Percentiles rank a stretch among this genome's conserved stretches.
Conservation (phyloP, 805 yeast genomes). For the Saccharomycopsis fermentans region DNA sequence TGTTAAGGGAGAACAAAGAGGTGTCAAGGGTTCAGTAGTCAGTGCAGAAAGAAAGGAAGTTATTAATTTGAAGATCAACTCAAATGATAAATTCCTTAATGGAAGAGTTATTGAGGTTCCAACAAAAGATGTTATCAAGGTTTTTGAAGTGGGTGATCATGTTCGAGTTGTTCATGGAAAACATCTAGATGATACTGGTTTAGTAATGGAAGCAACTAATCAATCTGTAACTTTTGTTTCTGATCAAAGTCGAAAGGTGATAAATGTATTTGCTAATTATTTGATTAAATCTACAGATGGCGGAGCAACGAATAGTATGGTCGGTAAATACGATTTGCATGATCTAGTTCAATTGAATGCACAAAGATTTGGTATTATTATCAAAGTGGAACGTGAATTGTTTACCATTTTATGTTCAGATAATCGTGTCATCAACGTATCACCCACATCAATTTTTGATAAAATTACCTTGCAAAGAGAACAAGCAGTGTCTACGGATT, state of each 20-base stretch:
- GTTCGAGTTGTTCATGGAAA: slow-evolving; percentile 88
- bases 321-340: slow-evolving; percentile 74
- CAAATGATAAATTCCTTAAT: slow-evolving; percentile 29
- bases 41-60: slow-evolving; percentile 39
- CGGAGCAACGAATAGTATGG: slow-evolving; percentile 58
- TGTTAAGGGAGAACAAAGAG: slow-evolving; percentile 86
- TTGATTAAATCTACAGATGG: slow-evolving; percentile 80
- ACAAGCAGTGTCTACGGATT: slow-evolving; percentile 82
- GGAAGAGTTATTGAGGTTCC: slow-evolving; percentile 74
- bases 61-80: slow-evolving; percentile 40
- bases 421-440: slow-evolving; percentile 60
- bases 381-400: slow-evolving; percentile 80
- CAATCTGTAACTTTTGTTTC: slow-evolving; percentile 86
- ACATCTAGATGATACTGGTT: slow-evolving; percentile 88
- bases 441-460: slow-evolving; percentile 75
- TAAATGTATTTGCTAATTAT: slow-evolving; percentile 87
- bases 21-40: slow-evolving; percentile 74
- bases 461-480: slow-evolving; percentile 56
- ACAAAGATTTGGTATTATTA: slow-evolving; percentile 77
- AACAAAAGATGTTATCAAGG: slow-evolving; percentile 68
- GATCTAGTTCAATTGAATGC: slow-evolving; percentile 85
- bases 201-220: slow-evolving; percentile 71
- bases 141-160: slow-evolving; percentile 87
- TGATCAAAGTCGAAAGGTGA: slow-evolving; percentile 80
- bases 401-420: slow-evolving; percentile 74